Evolutionary conservation across 2,329 filamentous ascomycete species (phyloP), one percentile per base, ranked within the genome.

Genomic region (Fusarium keratoplasticum): DNA sequence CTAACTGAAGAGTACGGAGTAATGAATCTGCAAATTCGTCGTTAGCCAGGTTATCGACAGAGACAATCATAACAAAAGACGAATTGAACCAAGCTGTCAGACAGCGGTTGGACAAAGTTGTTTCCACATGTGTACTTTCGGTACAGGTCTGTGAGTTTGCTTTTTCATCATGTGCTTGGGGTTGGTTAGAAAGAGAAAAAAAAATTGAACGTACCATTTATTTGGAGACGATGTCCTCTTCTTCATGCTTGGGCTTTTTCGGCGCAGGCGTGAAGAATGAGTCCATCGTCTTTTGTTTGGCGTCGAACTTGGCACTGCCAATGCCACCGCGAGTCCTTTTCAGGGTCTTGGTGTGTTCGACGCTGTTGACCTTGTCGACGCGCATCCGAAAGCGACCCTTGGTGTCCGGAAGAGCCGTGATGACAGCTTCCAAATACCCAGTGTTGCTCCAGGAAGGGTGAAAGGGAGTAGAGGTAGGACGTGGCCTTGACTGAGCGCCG

Each of bases 141-240:
- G 93, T 92, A 93, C 92, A 95, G 93, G 92, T 95, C 92, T 94
- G 92, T 94, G 92, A 92, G 89, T 85, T 86, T 88, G 85, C 80
- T 85, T 83, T 88, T 86, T 94, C 91, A 93, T 94, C 93, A 94
- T 90, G 68, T 73, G 78, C 77, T 78, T 79, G 73, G 70, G 22
- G 29, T 66, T 33, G 62, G 69, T 47, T 35, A 62, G 52, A 54
- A 72, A 64, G n/a, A n/a, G 67, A 71, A 65, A 58, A 75, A 65
- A 66, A 68, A 69, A 20, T 40, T 31, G 8, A 71, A 82, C 85
- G 70, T 86, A 89, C 87, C 84, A 80, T 81, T 76, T 61, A 69
- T 25, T 31, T 58, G n/a, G 63, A 54, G 18, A 63, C 70, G 66
- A 74, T 29, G 66, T 62, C 66, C 68, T 75, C 73, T 59, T 80